These are phyloP conservation scores for Trebouxia sp. DNA, from an alignment of 139 green algal genomes.

Conservation along the genomic window DNA sequence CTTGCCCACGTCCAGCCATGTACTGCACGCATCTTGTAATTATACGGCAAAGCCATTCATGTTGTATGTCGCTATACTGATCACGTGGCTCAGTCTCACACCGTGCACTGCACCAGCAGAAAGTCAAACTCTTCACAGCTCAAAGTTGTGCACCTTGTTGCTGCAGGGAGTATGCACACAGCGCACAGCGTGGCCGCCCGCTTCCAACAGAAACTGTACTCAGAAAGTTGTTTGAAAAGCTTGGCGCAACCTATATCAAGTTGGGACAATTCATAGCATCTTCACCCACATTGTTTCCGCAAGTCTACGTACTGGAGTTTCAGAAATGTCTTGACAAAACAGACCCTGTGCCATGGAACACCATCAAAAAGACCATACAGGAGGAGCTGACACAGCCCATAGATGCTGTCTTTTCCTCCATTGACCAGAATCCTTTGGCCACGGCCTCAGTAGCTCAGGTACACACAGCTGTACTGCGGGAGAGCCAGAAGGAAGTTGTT, in stretches of 20 bases:
- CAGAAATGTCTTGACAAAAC: slow-evolving; percentile 95
- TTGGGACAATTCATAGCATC: slow-evolving; percentile 90
- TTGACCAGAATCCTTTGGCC: slow-evolving; percentile 87
- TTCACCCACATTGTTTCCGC: slow-evolving; percentile 90
- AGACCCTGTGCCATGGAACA: slow-evolving; percentile 74
- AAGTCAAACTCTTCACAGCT: not conserved
- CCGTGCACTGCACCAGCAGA: not conserved
- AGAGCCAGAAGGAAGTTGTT: slow-evolving; percentile 80
- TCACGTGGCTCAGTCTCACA: too few relatives aligned
- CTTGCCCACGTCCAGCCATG: not conserved
- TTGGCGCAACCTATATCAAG: slow-evolving; percentile 97
- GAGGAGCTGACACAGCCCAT: slow-evolving; percentile 70
- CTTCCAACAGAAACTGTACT: slow-evolving; percentile 39
- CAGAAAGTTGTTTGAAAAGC: slow-evolving; percentile 89
- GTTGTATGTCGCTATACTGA: too few relatives aligned
- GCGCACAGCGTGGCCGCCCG: not conserved
- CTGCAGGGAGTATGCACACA: slow-evolving; percentile 24
- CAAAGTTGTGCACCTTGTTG: not conserved
- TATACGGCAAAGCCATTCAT: too few relatives aligned
- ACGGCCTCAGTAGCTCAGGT: slow-evolving; percentile 88
- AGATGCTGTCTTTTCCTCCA: slow-evolving; percentile 76
- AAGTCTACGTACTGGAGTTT: slow-evolving; percentile 96
- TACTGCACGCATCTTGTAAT: too few relatives aligned
- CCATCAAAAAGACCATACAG: slow-evolving; percentile 63
- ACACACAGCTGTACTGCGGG: slow-evolving; percentile 69